Evolutionary conservation across 192 early-diverging fungal genomes (phyloP).

Genomic region (Backusella tuberculispora): DNA sequence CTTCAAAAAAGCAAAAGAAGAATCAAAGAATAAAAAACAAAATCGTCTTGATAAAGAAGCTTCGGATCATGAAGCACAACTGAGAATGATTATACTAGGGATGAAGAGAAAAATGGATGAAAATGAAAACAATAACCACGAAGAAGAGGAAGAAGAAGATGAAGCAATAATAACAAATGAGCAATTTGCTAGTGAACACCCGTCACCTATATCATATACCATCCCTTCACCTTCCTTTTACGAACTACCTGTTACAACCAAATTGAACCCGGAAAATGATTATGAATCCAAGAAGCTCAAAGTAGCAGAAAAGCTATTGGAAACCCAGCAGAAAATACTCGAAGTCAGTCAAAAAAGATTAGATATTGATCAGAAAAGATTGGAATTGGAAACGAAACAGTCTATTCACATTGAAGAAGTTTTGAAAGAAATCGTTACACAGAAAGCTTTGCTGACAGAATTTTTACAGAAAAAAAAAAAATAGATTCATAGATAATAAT

Average conservation of each 20-base stretch:
- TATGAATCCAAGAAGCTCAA: not conserved
- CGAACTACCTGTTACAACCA: not conserved
- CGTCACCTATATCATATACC: not conserved
- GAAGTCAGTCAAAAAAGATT: not conserved
- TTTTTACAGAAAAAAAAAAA: not conserved
- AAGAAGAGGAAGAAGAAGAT: no score
- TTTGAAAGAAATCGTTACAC: no score
- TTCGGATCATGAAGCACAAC: not conserved
- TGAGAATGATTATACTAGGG: not conserved
- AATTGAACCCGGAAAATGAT: not conserved
- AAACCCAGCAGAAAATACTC: not conserved
- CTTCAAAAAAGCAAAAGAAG: constrained; percentile 12
- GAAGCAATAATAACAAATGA: not conserved
- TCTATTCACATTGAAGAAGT: not conserved
- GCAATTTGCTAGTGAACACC: no score
- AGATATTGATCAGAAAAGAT: not conserved
- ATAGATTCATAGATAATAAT: no score
- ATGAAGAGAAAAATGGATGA: constrained; percentile 10
- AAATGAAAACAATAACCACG: no score
- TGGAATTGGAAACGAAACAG: not conserved
- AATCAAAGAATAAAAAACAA: not conserved
- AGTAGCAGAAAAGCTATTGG: not conserved
- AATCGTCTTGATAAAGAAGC: constrained; percentile 1
- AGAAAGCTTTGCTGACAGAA: not conserved
- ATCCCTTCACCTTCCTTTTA: constrained; percentile 4